A percentile compares a stretch with the other conserved stretches of the same genome.
Evolutionary conservation across 768 basidiomycete genomes (phyloP).

Genomic region (Lyophyllum decastes): DNA sequence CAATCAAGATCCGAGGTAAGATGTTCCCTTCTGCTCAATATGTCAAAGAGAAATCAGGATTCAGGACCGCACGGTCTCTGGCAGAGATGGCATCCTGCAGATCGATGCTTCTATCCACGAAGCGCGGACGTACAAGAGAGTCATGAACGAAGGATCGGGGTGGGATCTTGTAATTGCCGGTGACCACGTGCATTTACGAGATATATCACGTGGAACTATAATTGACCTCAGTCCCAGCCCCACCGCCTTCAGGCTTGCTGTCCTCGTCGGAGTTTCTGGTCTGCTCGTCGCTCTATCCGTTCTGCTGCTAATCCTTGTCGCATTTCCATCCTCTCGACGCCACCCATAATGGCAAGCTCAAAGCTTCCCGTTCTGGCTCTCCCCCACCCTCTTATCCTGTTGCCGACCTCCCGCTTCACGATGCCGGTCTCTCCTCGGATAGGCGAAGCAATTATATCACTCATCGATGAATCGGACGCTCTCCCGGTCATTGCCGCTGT

Average conservation of each 20-base stretch:
- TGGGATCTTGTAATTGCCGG: constrained; percentile 1
- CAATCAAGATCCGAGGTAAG: constrained; percentile 3
- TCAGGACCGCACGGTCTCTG: neutral
- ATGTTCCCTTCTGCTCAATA: constrained; percentile 7
- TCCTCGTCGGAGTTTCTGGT: constrained; percentile 2
- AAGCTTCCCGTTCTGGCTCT: constrained; percentile 72
- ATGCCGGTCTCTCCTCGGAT: constrained; percentile 62
- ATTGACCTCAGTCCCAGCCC: neutral
- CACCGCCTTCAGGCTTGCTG: neutral
- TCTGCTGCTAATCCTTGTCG: neutral
- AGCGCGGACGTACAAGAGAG: too few species aligned
- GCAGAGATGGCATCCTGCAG: neutral
- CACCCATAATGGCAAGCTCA: constrained; percentile 38
- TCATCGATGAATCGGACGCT: constrained; percentile 69
- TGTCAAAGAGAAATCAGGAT: neutral
- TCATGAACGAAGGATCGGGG: constrained; percentile 6
- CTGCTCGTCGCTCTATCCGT: neutral
- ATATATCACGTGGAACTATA: constrained; percentile 13
- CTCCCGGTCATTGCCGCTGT: constrained; percentile 72
- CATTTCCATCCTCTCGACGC: neutral
- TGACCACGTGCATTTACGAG: too few species aligned
- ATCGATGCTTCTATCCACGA: constrained; percentile 3
- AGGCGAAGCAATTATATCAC: constrained; percentile 64
- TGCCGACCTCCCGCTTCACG: constrained; percentile 72
- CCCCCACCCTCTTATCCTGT: constrained; percentile 69